Percentiles rank a stretch among this genome's conserved stretches.
Evolutionary conservation across 2,329 filamentous ascomycete genomes (phyloP).

Genomic region (Pseudogymnoascus sp.): DNA sequence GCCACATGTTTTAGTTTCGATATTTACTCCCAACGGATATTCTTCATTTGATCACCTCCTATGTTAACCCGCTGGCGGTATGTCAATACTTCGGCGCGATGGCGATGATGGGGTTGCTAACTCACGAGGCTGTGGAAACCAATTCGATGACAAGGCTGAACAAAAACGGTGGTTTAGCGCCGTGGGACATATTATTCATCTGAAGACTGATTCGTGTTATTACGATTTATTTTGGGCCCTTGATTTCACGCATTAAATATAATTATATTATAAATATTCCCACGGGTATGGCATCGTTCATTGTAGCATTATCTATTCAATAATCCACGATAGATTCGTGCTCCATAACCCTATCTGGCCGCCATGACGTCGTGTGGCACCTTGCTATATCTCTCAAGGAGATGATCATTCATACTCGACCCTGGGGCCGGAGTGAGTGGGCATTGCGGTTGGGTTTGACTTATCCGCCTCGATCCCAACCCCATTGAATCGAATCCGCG

Average conservation of each 20-base stretch:
- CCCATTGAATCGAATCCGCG: neutral
- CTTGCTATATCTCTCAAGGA: neutral
- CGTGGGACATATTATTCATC: neutral
- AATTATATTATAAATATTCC: neutral
- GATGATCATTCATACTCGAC: neutral
- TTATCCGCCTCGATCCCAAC: neutral
- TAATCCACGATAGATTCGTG: neutral
- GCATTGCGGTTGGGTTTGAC: neutral
- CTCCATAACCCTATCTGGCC: neutral
- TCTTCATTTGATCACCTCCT: neutral
- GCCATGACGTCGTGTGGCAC: neutral
- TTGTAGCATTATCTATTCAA: neutral
- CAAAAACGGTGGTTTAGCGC: neutral
- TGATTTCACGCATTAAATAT: neutral
- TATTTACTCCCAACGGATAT: slow-evolving; percentile 54
- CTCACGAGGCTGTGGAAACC: neutral
- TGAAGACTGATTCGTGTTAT: neutral
- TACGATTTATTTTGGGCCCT: neutral
- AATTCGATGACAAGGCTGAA: neutral
- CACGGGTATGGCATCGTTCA: neutral
- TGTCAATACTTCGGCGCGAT: neutral
- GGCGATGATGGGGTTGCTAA: neutral
- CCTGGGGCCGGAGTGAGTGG: neutral
- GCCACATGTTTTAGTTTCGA: slow-evolving; percentile 77
- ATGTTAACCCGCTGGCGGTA: neutral